Conservation (phyloP, 2,329 filamentous ascomycete species). For the Talaromyces marneffei region DNA sequence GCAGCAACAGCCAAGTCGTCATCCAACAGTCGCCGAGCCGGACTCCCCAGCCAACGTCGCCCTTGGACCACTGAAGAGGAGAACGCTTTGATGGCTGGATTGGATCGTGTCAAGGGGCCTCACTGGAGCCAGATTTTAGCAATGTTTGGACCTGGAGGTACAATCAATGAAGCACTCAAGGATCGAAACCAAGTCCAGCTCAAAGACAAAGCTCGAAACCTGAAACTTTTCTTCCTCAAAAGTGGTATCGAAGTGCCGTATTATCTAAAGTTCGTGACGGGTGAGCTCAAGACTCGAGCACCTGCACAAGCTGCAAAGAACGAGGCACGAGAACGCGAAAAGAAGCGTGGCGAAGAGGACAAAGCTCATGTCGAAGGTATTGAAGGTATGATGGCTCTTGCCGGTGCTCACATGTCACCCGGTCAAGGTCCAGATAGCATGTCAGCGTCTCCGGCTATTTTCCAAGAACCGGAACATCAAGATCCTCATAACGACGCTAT, state of each 20-base stretch:
- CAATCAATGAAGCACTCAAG: slow-evolving; percentile 74
- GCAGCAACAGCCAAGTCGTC: slow-evolving; percentile 53
- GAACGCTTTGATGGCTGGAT: slow-evolving; percentile 78
- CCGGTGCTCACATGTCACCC: slow-evolving; percentile 28
- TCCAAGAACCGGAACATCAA: slow-evolving; percentile 26
- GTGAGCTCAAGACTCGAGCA: slow-evolving; percentile 79
- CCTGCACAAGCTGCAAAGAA: slow-evolving; percentile 55
- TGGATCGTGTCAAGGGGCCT: slow-evolving; percentile 82
- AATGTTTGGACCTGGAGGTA: slow-evolving; percentile 73
- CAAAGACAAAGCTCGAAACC: slow-evolving; percentile 84
- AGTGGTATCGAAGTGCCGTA: slow-evolving; percentile 86
- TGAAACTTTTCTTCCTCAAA: slow-evolving; percentile 89
- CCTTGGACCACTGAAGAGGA: slow-evolving; percentile 89
- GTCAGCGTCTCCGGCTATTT: slow-evolving; percentile 34
- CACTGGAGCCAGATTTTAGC: slow-evolving; percentile 90
- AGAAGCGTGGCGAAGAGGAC: slow-evolving; percentile 42
- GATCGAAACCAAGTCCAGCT: slow-evolving; percentile 87
- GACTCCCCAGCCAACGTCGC: slow-evolving; percentile 56
- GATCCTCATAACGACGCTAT: slow-evolving; percentile 18
- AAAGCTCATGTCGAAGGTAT: slow-evolving; percentile 45
- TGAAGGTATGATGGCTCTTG: slow-evolving; percentile 44
- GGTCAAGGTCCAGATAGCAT: slow-evolving; percentile 30
- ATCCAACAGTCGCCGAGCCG: slow-evolving; percentile 47
- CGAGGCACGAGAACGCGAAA: slow-evolving; percentile 44
- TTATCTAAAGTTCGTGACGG: slow-evolving; percentile 80